A percentile compares a stretch with the other conserved stretches of the same genome.
phyloP scores from a whole-genome alignment of 441 rosid species.

The Eruca vesicaria region DNA sequence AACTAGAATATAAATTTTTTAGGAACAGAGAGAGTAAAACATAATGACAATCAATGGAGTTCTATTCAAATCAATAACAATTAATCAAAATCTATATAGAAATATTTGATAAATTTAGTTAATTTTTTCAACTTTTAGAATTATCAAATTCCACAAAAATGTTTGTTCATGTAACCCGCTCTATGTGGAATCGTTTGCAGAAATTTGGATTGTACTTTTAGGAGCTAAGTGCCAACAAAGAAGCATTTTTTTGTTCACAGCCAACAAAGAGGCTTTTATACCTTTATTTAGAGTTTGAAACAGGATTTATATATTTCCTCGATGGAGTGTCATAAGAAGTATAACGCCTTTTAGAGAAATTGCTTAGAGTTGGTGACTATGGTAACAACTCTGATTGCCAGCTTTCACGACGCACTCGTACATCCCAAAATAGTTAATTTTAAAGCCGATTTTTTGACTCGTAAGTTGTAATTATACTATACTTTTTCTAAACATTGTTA shows the following conservation, averaged over 20 bases:
- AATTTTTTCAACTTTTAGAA: no score
- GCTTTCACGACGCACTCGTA: not conserved
- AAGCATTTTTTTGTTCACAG: no score
- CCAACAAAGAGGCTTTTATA: no score
- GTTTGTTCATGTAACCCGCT: no score
- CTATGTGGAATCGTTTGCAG: not conserved
- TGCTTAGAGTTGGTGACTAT: not conserved
- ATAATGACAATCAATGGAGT: no score
- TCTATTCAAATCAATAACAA: no score
- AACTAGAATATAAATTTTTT: no score
- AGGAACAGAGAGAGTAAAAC: no score
- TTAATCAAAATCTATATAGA: no score
- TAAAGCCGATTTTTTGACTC: not conserved
- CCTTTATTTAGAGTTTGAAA: not conserved
- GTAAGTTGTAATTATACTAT: not conserved
- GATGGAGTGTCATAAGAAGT: not conserved
- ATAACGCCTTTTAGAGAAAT: not conserved
- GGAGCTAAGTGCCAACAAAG: not conserved
- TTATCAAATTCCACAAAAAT: no score
- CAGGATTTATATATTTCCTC: no score
- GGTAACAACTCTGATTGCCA: not conserved
- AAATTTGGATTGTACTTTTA: not conserved
- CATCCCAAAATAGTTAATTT: not conserved
- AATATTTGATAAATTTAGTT: no score
- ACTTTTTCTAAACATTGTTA: not conserved